Conservation (phyloP, 2,329 filamentous ascomycete genomes). For the Hypoxylon sp. region DNA sequence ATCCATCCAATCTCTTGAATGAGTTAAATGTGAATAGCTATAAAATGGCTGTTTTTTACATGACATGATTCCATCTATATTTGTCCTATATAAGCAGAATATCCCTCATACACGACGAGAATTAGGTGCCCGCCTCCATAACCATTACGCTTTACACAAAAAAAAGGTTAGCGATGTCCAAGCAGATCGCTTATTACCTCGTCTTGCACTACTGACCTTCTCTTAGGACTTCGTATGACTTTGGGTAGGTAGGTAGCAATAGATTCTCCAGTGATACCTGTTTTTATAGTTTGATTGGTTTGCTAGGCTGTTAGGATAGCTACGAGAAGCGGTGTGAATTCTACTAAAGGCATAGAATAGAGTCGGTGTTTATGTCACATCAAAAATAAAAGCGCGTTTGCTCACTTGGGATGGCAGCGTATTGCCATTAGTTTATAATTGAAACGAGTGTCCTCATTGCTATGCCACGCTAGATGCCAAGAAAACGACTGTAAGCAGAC, state of each 20-base stretch:
- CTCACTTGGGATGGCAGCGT: not conserved
- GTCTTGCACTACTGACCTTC: no score
- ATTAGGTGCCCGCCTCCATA: no score
- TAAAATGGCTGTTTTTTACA: not conserved
- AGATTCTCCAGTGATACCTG: not conserved
- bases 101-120: no score
- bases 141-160: no score
- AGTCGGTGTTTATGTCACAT: no score
- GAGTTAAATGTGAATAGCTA: not conserved
- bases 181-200: no score
- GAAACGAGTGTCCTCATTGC: not conserved
- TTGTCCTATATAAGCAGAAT: no score
- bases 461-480: not conserved
- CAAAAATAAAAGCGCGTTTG: no score
- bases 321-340: not conserved
- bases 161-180: no score
- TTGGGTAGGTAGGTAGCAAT: not conserved
- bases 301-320: not conserved
- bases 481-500: not conserved
- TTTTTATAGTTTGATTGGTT: not conserved
- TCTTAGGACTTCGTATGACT: not conserved
- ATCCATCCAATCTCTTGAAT: not conserved
- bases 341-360: not conserved
- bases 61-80: no score
- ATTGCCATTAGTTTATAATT: not conserved